A percentile compares a stretch with the other conserved stretches of the same genome.
Conservation (phyloP, 176 grass and related monocot genomes). For the Carex cristatella region DNA sequence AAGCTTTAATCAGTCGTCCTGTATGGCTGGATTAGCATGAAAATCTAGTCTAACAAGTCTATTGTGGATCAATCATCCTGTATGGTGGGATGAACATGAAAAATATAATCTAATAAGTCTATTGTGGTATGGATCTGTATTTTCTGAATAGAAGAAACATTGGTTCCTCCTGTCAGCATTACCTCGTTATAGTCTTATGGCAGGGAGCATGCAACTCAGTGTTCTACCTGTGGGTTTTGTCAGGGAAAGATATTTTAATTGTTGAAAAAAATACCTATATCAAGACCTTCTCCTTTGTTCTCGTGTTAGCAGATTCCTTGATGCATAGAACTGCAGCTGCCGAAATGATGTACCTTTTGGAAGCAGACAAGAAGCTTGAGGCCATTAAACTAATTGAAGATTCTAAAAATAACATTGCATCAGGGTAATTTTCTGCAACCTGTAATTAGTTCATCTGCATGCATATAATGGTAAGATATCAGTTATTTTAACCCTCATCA, state of each 20-base stretch:
- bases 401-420: slow-evolving; percentile 53
- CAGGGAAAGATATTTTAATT: not conserved
- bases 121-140: not conserved
- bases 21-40: not conserved
- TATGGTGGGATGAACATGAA: not conserved
- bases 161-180: not conserved
- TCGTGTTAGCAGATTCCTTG: slow-evolving; percentile 50
- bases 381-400: slow-evolving; percentile 95
- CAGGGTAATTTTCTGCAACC: slow-evolving; percentile 48
- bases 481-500: not conserved
- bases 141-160: not conserved
- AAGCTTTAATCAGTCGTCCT: not conserved
- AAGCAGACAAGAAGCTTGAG: slow-evolving; percentile 68
- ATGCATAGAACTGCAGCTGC: slow-evolving; percentile 76
- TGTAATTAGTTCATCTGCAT: not conserved
- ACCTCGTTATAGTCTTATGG: not conserved
- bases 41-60: not conserved
- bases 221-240: not conserved
- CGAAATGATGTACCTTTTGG: slow-evolving; percentile 87
- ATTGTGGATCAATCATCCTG: not conserved
- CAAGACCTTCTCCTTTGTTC: not conserved
- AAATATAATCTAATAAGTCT: not conserved
- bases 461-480: not conserved
- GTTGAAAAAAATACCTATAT: not conserved
- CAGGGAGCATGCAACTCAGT: not conserved